These are phyloP conservation scores for Pythium dissimile DNA, from an alignment of 352 stramenopile species.

Conservation along the genomic window DNA sequence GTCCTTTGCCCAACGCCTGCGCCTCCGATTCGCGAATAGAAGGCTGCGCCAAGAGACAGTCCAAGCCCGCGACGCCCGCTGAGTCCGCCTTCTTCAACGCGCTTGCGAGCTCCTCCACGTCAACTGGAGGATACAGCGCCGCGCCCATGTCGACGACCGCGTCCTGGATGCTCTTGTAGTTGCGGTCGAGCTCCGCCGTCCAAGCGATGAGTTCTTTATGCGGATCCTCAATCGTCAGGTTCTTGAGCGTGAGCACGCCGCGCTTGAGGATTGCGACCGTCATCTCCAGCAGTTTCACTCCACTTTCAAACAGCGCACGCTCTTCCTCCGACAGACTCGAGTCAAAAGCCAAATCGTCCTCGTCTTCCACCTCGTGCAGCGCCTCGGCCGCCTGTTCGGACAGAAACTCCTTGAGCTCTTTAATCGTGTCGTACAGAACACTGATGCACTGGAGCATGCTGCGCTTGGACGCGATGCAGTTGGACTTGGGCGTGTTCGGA, in stretches of 20 bases:
- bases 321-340: slow-evolving; percentile 67
- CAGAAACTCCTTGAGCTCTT: slow-evolving; percentile 77
- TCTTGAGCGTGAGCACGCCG: slow-evolving; percentile 78
- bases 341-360: slow-evolving; percentile 80
- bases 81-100: slow-evolving; percentile 35
- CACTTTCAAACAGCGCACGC: slow-evolving; percentile 58
- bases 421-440: slow-evolving; percentile 78
- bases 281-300: slow-evolving; percentile 72
- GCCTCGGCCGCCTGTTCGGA: slow-evolving; percentile 36
- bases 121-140: slow-evolving; percentile 75
- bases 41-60: slow-evolving; percentile 48
- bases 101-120: slow-evolving; percentile 47
- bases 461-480: slow-evolving; percentile 81
- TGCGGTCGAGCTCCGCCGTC: slow-evolving; percentile 61
- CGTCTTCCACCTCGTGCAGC: slow-evolving; percentile 53
- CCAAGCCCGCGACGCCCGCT: slow-evolving; percentile 35
- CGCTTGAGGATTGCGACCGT: slow-evolving; percentile 72
- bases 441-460: slow-evolving; percentile 84
- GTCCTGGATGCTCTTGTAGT: slow-evolving; percentile 59
- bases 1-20: slow-evolving; percentile 38
- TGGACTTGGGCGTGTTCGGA: slow-evolving; percentile 73
- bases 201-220: slow-evolving; percentile 62
- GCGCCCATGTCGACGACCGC: slow-evolving; percentile 79
- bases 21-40: slow-evolving; percentile 36
- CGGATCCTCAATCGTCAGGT: slow-evolving; percentile 52